phyloP scores from a whole-genome alignment of 179 eudicot genomes.

The Pouteria campechiana region DNA sequence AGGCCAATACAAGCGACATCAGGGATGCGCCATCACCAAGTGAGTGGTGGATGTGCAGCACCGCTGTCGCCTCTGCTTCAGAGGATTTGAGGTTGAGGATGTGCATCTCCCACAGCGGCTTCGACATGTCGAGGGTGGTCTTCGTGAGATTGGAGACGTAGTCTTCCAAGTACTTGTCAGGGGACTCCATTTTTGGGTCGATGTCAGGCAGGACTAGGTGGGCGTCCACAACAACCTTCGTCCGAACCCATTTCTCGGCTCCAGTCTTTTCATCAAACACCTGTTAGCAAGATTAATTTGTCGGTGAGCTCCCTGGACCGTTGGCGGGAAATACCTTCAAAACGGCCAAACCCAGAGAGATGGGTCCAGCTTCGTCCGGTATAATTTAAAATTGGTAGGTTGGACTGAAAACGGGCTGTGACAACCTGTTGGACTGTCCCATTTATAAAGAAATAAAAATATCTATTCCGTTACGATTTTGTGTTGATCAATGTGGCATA shows the following conservation, averaged over 20 bases:
- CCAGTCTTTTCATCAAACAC: conserved; percentile 20
- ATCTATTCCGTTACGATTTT: too few species aligned
- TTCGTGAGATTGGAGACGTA: conserved; percentile 14
- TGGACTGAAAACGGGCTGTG: too few species aligned
- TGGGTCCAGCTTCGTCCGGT: too few species aligned
- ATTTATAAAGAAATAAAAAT: too few species aligned
- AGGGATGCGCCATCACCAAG: conserved; percentile 22
- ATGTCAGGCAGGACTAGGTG: conserved; percentile 9
- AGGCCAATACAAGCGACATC: conserved; percentile 16
- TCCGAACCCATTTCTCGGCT: conserved; percentile 9
- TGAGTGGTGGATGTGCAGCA: conserved; percentile 14
- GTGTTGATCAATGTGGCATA: too few species aligned
- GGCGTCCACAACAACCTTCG: conserved; percentile 4
- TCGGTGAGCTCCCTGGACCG: too few species aligned
- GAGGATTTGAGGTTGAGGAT: conserved; percentile 2
- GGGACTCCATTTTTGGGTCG: background rate
- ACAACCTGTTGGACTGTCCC: too few species aligned
- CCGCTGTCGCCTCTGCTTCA: background rate
- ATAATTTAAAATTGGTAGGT: too few species aligned
- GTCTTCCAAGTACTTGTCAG: conserved; percentile 15
- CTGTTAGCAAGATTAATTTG: conserved; percentile 7
- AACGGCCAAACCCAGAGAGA: background rate
- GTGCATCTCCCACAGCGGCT: conserved; percentile 20
- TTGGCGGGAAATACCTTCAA: too few species aligned
- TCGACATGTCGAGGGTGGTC: conserved; percentile 6